Conservation (phyloP, 768 basidiomycete species). For the Boletus vermiculosoides region DNA sequence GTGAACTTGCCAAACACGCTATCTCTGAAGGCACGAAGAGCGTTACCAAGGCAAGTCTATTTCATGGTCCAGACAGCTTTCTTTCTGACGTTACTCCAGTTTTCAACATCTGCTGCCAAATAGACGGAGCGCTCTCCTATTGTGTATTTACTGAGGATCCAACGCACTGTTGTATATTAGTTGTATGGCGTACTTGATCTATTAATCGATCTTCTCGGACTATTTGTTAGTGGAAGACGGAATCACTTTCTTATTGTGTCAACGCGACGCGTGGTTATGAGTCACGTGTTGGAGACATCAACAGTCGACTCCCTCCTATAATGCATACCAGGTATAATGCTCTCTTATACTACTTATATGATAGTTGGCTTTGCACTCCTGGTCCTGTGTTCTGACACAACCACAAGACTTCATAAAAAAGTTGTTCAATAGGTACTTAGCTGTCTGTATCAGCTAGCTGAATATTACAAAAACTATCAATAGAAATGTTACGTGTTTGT, state of each 20-base stretch:
- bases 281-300: neutral
- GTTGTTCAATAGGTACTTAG: no score
- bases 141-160: constrained; percentile 16
- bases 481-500: no score
- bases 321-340: no score
- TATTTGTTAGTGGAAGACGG: neutral
- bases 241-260: neutral
- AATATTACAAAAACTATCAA: no score
- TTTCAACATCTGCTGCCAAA: constrained; percentile 47
- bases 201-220: constrained; percentile 21
- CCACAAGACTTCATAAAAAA: no score
- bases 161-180: constrained; percentile 34
- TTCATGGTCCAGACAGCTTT: neutral
- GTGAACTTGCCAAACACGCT: constrained; percentile 97
- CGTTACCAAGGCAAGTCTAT: constrained; percentile 52
- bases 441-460: no score
- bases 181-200: constrained; percentile 31
- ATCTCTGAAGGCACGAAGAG: constrained; percentile 92
- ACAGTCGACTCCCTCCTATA: no score
- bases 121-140: constrained; percentile 25
- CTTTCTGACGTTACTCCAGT: constrained; percentile 26
- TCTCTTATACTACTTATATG: no score
- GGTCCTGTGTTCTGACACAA: no score
- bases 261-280: neutral
- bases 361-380: no score